These are phyloP conservation scores for Lactarius sp. DNA, from an alignment of 768 basidiomycete species.

Conservation along the genomic window DNA sequence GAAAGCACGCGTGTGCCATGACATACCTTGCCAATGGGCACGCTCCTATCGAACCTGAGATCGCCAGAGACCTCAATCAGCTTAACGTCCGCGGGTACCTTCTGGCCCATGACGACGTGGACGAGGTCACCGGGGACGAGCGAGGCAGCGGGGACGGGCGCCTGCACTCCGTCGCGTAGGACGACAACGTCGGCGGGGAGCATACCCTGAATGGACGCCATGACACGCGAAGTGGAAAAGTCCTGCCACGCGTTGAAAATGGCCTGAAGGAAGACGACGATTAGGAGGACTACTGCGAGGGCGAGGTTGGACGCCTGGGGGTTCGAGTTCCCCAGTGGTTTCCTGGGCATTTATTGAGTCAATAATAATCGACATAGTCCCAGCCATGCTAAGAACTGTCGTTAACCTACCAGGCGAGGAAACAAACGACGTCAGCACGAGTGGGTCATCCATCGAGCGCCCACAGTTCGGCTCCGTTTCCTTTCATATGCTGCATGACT, in stretches of 20 bases:
- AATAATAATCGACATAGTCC: too few species aligned
- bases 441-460: too few species aligned
- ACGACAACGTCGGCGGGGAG: slow-evolving; percentile 61
- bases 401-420: slow-evolving; percentile 44
- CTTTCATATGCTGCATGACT: too few species aligned
- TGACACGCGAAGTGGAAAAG: slow-evolving; percentile 52
- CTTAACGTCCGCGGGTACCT: too few species aligned
- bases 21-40: too few species aligned
- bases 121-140: slow-evolving; percentile 68
- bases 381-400: too few species aligned
- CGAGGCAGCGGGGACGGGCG: slow-evolving; percentile 50
- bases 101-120: slow-evolving; percentile 43
- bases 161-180: slow-evolving; percentile 45
- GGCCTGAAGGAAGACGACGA: slow-evolving; percentile 38
- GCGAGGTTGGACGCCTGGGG: slow-evolving; percentile 55
- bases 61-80: too few species aligned
- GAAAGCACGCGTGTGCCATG: background rate
- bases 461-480: too few species aligned
- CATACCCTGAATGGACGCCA: slow-evolving; percentile 61
- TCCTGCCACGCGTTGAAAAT: slow-evolving; percentile 50
- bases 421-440: slow-evolving; percentile 44
- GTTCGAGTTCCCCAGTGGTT: slow-evolving; percentile 52
- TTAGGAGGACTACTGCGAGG: slow-evolving; percentile 51
- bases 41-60: too few species aligned
- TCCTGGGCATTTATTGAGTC: slow-evolving; percentile 34